These are phyloP conservation scores for Ceratocystis harringtonii DNA, from an alignment of 2,329 filamentous ascomycete genomes.

Conservation along the genomic window DNA sequence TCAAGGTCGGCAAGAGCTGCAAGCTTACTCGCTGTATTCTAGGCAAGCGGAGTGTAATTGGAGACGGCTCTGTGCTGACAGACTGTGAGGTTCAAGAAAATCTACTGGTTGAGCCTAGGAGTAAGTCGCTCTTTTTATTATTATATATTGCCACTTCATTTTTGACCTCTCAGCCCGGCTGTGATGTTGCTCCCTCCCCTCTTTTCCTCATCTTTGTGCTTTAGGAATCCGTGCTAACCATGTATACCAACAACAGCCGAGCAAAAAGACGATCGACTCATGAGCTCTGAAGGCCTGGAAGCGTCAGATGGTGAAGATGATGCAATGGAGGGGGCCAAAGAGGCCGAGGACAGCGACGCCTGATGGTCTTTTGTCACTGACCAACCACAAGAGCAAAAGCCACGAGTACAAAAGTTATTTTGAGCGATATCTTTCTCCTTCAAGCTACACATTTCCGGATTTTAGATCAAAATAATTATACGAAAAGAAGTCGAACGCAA, in stretches of 20 bases:
- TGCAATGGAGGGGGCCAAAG: slow-evolving; percentile 36
- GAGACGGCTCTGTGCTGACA: slow-evolving; percentile 64
- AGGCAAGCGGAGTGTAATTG: slow-evolving; percentile 65
- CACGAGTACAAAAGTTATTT: no score
- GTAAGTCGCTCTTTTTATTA: slow-evolving; percentile 31
- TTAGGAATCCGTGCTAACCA: slow-evolving; percentile 12
- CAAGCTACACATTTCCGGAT: neutral
- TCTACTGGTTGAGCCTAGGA: slow-evolving; percentile 64
- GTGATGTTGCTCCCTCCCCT: neutral
- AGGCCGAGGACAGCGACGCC: slow-evolving; percentile 22
- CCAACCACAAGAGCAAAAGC: neutral
- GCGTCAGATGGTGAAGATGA: slow-evolving; percentile 41
- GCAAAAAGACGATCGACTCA: slow-evolving; percentile 51
- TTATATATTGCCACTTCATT: neutral
- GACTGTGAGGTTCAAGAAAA: slow-evolving; percentile 92
- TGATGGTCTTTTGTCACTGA: neutral
- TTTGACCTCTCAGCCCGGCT: neutral
- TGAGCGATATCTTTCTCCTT: neutral
- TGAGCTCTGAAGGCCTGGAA: slow-evolving; percentile 52
- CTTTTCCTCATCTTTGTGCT: neutral
- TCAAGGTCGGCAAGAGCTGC: slow-evolving; percentile 67
- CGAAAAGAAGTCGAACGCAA: no score
- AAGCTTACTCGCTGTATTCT: slow-evolving; percentile 79
- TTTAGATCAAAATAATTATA: no score
- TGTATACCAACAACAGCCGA: slow-evolving; percentile 33